Base-by-base conservation (phyloP, 2,329 filamentous ascomycete species). In the Paecilomyces sp. region DNA sequence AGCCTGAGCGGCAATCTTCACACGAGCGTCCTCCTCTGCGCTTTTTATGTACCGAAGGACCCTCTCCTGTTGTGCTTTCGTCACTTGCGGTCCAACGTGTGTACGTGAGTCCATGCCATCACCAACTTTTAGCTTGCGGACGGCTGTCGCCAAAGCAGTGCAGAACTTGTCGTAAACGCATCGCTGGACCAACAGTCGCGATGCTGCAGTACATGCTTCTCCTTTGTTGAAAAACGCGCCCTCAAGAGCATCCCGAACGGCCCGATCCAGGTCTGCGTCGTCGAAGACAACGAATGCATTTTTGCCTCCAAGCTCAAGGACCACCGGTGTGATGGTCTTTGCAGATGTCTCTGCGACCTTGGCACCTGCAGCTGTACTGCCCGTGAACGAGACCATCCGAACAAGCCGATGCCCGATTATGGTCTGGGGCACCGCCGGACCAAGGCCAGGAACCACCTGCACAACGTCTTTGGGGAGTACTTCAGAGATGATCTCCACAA, bases 121-220 rank as follows among this genome's bases (percentile, higher is more conserved):
- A n/a, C 34, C 34, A 15, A 41, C 34, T 15, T 41, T 41, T 2
- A 41, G 34, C 34, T 41, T 41, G 11, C 11, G 34, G n/a, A 41
- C 34, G 34, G 34, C 34, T 15, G 34, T 13, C n/a, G 34, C 34
- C 34, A 41, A 15, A 15, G 34, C 13, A 15, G 34, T 41, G 34
- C 34, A 41, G 34, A 41, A 41, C n/a, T n/a, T 41, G 9, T 41
- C 12, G 34, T 41, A 41, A 8, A 11, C 83, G 57, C 34, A 9
- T 41, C 34, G 11, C 12, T 89, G 85, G 1, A 89, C 86, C 1
- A 88, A 74, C 11, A 90, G 80, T 12, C 86, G 80, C 11, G 85
- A 86, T 0, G 84, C 87, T 7, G 86, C 85, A 12, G 83, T 84
- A 75, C 86, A 89, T 18, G 88, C 80, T 69, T 89, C 86, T 15